A percentile compares a stretch with the other conserved stretches of the same genome.
phyloP scores from a whole-genome alignment of 169 alveolate species.

The Plasmodium coatneyi region DNA sequence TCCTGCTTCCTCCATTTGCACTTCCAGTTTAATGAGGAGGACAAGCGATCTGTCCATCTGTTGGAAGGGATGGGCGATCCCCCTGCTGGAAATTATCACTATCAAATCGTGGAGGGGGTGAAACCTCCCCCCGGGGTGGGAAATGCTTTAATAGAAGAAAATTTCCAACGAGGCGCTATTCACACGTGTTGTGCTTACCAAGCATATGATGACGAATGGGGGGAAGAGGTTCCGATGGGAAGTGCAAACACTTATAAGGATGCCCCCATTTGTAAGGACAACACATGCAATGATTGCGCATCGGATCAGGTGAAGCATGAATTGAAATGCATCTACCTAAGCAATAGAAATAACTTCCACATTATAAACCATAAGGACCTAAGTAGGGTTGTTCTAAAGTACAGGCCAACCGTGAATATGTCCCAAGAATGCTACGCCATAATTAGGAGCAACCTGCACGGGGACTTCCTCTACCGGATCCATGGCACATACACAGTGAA shows the following conservation, averaged over 20 bases:
- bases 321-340: slow-evolving; percentile 35
- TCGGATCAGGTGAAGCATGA: neutral
- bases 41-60: slow-evolving; percentile 26
- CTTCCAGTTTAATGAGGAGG: slow-evolving; percentile 19
- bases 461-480: slow-evolving; percentile 50
- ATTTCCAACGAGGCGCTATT: neutral
- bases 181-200: neutral
- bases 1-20: slow-evolving; percentile 17
- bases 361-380: neutral
- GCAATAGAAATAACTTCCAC: slow-evolving; percentile 27
- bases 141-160: neutral
- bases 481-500: slow-evolving; percentile 33
- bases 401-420: slow-evolving; percentile 13
- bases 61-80: neutral
- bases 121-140: neutral
- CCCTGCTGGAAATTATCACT: neutral
- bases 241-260: neutral
- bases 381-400: slow-evolving; percentile 20
- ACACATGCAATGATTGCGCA: neutral
- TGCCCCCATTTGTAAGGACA: neutral
- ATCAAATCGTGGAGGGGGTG: slow-evolving; percentile 16
- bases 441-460: slow-evolving; percentile 22
- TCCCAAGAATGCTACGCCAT: slow-evolving; percentile 62
- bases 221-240: neutral
- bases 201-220: neutral